Base-by-base conservation (phyloP, 768 basidiomycete genomes). In the Chlorophyllum brunneum region DNA sequence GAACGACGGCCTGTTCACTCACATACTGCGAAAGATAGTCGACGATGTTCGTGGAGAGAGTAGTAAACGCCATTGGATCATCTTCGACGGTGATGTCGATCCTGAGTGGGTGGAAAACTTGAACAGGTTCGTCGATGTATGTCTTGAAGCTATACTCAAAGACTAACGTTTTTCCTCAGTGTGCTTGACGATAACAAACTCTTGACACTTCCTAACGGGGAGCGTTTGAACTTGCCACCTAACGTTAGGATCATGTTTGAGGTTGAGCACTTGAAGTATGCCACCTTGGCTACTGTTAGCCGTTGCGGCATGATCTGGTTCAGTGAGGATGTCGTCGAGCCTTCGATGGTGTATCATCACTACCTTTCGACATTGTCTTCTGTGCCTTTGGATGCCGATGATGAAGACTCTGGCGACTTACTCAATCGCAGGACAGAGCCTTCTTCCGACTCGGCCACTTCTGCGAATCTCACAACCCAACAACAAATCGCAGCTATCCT, bases 221-320 rank as follows among this genome's bases (percentile, higher is more conserved):
- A 99, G 66, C 93, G 97, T 57, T 85, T 99, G 52, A 98, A 94
- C 65, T 78, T 99, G 22, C 97, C 97, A 1, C 81, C 92, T 2
- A 98, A 98, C 63, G 94, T 99, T 20, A 87, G 97, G 48, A 95
- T 99, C 67, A 95, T 99, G 93, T 98, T 99, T 65, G 97, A 99
- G 67, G 97, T 98, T 51, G 97, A 98, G 66, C 93, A 97, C 67
- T 81, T 99, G 59, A 88, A 86, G 61, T 99, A 95, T 66, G 97
- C 97, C 0, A 99, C 97, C 3, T 83, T 89, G 48, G 97, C 97
- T 13, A 99, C 97, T 23, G 97, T 99, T 76, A 97, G 93, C 82
- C 95, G 97, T 51, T 99, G 97, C 63, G 97, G 97, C 66, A 99
- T 99, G 97, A 95, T 99, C 61, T 99, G 97, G 97, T 99, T 99